These are phyloP conservation scores for Vanilla planifolia DNA, from an alignment of 106 monocot species.

Conservation along the genomic window DNA sequence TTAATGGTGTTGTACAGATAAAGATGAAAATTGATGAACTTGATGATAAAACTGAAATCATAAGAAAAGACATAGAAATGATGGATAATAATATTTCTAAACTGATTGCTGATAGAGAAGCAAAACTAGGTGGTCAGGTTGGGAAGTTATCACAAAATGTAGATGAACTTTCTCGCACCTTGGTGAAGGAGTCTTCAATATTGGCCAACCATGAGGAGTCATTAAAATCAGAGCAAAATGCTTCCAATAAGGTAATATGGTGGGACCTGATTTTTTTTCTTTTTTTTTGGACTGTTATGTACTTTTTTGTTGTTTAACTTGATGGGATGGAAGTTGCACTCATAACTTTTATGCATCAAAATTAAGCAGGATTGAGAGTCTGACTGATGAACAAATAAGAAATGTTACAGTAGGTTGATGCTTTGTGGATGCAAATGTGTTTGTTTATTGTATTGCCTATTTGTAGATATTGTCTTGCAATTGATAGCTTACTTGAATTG, in stretches of 20 bases:
- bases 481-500: too few relatives aligned
- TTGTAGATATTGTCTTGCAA: too few relatives aligned
- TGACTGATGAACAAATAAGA: too few relatives aligned
- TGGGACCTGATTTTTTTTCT: background rate
- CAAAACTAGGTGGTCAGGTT: constrained; percentile 67
- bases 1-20: constrained; percentile 36
- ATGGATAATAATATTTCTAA: constrained; percentile 57
- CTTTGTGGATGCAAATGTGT: too few relatives aligned
- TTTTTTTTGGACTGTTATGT: background rate
- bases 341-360: too few relatives aligned
- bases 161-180: constrained; percentile 50
- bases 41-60: constrained; percentile 30
- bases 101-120: constrained; percentile 77
- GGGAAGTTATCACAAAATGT: constrained; percentile 54
- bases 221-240: constrained; percentile 46
- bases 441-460: too few relatives aligned
- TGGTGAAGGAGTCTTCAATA: constrained; percentile 87
- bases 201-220: constrained; percentile 71
- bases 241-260: constrained; percentile 58
- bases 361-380: too few relatives aligned
- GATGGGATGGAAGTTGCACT: too few relatives aligned
- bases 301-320: too few relatives aligned
- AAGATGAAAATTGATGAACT: constrained; percentile 58
- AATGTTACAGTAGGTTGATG: too few relatives aligned
- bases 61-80: constrained; percentile 41